Evolutionary conservation across 1,139 yeast genomes (phyloP), one percentile per base, ranked within the genome.

Genomic region (Lodderomyces theae): DNA sequence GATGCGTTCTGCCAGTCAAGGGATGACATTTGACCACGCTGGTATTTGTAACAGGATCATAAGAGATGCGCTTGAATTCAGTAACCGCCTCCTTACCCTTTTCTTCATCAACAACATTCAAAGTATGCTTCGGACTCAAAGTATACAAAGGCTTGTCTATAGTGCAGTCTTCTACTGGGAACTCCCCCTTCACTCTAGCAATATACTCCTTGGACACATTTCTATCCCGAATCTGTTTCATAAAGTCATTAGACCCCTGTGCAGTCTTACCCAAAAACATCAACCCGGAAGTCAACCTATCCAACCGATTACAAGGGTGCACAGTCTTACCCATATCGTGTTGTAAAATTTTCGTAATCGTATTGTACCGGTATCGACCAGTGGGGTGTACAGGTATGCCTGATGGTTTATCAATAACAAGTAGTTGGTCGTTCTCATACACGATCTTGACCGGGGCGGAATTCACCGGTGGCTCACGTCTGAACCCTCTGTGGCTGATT

Each of bases 301-400:
- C 99, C 19, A 94, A 68, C 42, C 99, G 71, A 57, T 92, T 92
- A 57, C 97, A 89, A 0, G 98, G 96, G 57, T 88, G 95, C 0
- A 81, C 92, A 2, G 66, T 63, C 35, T 71, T 68, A 0, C 83
- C 83, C 41, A 69, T 58, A 46, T 88, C 90, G 42, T 78, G 80
- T 56, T 85, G 81, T 47, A 90, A 63, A 15, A 88, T 80, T 58
- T 84, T 86, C n/a, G 95, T 87, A 12, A 90, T 79, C 1, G 96
- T 80, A 58, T 92, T 92, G 63, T 79, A 88, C 45, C 95, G 69
- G 63, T 82, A 92, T 44, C 97, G 69, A 0, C 98, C 99, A 0
- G 97, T 86, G 1, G 99, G 98, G 59, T 92, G 98, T 1, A 85
- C 97, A 0, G 99, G 97, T 3, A 92, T 78, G 0, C 98, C 97